A percentile compares a stretch with the other conserved stretches of the same genome.
phyloP scores from a whole-genome alignment of 208 protist species.

The Crithidia sp. region DNA sequence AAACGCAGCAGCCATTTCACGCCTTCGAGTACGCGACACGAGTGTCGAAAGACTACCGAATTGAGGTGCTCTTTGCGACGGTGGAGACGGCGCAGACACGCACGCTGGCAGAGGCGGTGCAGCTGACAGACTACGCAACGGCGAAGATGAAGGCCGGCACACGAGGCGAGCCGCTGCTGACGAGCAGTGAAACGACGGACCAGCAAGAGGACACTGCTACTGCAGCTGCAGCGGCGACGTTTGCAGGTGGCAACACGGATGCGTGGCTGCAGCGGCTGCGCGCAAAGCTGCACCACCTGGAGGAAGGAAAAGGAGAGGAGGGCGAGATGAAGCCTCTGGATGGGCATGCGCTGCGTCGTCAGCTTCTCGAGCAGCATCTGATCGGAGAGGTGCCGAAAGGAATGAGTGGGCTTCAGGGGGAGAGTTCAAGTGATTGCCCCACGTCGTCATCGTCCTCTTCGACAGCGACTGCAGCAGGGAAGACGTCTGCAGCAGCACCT shows the following conservation, averaged over 20 bases:
- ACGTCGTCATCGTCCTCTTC: neutral
- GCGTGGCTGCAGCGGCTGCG: slow-evolving; percentile 66
- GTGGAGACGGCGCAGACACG: slow-evolving; percentile 76
- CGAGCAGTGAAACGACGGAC: no score
- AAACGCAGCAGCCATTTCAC: slow-evolving; percentile 87
- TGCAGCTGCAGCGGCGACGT: no score
- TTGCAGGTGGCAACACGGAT: slow-evolving; percentile 20
- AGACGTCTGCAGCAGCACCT: neutral
- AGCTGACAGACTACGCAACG: slow-evolving; percentile 83
- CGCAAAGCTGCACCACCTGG: slow-evolving; percentile 33
- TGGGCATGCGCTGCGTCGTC: slow-evolving; percentile 65
- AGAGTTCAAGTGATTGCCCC: neutral
- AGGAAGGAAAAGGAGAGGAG: slow-evolving; percentile 11
- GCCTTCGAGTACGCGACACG: slow-evolving; percentile 88
- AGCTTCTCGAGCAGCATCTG: slow-evolving; percentile 49
- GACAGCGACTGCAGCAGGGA: neutral
- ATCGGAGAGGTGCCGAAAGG: slow-evolving; percentile 39
- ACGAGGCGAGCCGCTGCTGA: neutral
- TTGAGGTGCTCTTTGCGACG: slow-evolving; percentile 89
- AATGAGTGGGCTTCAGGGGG: neutral
- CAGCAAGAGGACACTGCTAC: no score
- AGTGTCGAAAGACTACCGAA: slow-evolving; percentile 91
- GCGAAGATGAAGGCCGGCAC: slow-evolving; percentile 10
- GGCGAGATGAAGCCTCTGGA: slow-evolving; percentile 37
- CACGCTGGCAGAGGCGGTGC: slow-evolving; percentile 66